A percentile compares a stretch with the other conserved stretches of the same genome.
Conservation (phyloP, 148 eudicot genomes). For the Nepenthes gracilis region DNA sequence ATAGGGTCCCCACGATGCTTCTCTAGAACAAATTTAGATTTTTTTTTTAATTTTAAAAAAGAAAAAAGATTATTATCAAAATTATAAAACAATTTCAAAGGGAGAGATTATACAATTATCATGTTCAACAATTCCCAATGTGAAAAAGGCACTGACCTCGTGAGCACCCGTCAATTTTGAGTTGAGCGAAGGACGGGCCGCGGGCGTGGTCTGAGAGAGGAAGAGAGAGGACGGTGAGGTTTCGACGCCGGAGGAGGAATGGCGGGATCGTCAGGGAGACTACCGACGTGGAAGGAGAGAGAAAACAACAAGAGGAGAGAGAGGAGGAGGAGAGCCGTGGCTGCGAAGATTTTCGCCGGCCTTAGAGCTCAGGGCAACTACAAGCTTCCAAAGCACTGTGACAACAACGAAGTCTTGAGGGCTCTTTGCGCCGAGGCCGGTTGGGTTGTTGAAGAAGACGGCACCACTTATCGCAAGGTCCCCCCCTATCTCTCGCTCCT, state of each 20-base stretch:
- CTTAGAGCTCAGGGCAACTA: conserved; percentile 55
- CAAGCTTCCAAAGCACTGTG: conserved; percentile 67
- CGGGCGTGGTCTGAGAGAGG: not conserved
- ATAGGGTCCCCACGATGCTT: too few species aligned
- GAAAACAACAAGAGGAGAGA: conserved; percentile 68
- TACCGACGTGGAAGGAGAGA: conserved; percentile 65
- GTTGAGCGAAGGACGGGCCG: not conserved
- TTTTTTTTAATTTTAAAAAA: too few species aligned
- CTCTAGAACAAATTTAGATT: too few species aligned
- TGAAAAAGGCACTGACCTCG: too few species aligned
- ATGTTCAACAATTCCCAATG: too few species aligned
- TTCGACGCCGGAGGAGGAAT: conserved; percentile 2
- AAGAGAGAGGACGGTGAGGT: not conserved
- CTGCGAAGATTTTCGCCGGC: conserved; percentile 56
- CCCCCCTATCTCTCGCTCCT: not conserved
- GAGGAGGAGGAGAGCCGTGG: conserved; percentile 45
- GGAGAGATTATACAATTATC: too few species aligned
- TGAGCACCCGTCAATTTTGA: not conserved
- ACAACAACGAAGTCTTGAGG: conserved; percentile 58
- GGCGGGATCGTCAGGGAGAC: conserved; percentile 44
- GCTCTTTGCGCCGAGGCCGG: conserved; percentile 61
- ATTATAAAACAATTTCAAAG: too few species aligned
- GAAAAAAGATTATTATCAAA: too few species aligned
- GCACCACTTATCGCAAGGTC: conserved; percentile 62
- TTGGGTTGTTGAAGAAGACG: conserved; percentile 64